Evolutionary conservation across 2,329 filamentous ascomycete genomes (phyloP).

Genomic region (Blastomyces parvus): DNA sequence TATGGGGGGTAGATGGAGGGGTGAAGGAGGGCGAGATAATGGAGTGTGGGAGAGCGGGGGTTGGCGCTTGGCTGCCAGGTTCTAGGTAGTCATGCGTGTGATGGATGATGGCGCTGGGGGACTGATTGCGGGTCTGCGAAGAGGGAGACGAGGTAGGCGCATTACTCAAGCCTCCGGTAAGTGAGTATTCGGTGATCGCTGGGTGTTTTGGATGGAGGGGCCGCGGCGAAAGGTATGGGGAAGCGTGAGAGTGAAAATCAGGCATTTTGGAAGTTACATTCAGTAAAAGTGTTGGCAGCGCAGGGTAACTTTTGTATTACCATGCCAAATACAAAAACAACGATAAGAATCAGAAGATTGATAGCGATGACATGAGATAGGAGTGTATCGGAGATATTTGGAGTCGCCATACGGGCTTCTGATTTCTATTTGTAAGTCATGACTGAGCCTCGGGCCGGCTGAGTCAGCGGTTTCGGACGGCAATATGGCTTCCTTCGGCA

Average conservation of each 20-base stretch:
- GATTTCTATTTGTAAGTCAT: neutral
- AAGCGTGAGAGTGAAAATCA: constrained; percentile 47
- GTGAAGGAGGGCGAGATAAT: constrained; percentile 46
- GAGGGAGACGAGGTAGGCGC: constrained; percentile 6
- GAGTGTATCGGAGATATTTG: neutral
- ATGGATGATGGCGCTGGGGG: neutral
- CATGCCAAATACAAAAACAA: too few species aligned
- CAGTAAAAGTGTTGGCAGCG: constrained; percentile 7
- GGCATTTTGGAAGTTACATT: constrained; percentile 36
- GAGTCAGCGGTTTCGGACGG: neutral
- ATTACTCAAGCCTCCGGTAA: constrained; percentile 12
- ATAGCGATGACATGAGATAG: neutral
- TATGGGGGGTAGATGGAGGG: constrained; percentile 32
- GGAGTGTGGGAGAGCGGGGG: constrained; percentile 43
- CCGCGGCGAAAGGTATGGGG: constrained; percentile 40
- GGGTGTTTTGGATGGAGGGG: constrained; percentile 19
- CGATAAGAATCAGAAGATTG: neutral
- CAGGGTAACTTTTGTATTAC: neutral
- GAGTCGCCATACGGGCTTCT: neutral
- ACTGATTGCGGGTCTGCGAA: constrained; percentile 5
- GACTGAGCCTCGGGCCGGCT: constrained; percentile 1
- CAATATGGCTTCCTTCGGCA: neutral
- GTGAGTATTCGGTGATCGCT: constrained; percentile 18
- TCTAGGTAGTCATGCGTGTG: constrained; percentile 19
- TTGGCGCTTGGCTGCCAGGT: constrained; percentile 20